Evolutionary conservation across 306 rosid genomes (phyloP), one percentile per base, ranked within the genome.

Genomic region (Lathyrus sativus): DNA sequence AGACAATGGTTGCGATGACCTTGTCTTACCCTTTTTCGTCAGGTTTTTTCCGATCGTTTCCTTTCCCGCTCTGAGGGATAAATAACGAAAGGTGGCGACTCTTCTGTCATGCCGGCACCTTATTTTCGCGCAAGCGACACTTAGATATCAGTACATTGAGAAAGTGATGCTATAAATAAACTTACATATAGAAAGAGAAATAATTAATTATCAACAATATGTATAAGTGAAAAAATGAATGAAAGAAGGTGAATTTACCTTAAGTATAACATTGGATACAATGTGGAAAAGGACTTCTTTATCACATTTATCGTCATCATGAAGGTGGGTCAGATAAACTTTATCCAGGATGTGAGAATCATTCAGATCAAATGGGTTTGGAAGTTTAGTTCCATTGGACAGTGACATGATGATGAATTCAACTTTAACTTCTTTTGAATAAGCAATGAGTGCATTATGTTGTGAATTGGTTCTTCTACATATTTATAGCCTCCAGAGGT

Each of bases 281-380:
- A 77, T 38, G 42, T 57, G 62, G 22, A 22, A 71, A 71, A 77
- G 77, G 41, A 65, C 8, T 6, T 64, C 77, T 15, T 46, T 73
- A 11, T 71, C 73, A 8, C 77, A 77, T 22, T 64, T 45, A 19
- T 65, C 68, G 15, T 77, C 81, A 37, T 77, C 77, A 28, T 77
- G 73, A 22, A 65, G 62, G 24, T 77, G 81, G 77, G 81, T 64
- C 22, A 77, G 68, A 57, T 77, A 77, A 71, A 71, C 77, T 71
- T 44, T 77, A 11, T 71, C 81, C 4, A 77, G 63, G 9, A 77
- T 77, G 45, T 77, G 42, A 65, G 73, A 48, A 13, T 77, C 73
- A 9, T 1, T n/a, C 3, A 71, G 69, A 46, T 71, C 58, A 24
- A 77, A 71, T 14, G 81, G 77, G 58, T 29, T 65, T 0, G 77